Conservation (phyloP, 2,329 filamentous ascomycete genomes). For the Rhynchosporium secalis region DNA sequence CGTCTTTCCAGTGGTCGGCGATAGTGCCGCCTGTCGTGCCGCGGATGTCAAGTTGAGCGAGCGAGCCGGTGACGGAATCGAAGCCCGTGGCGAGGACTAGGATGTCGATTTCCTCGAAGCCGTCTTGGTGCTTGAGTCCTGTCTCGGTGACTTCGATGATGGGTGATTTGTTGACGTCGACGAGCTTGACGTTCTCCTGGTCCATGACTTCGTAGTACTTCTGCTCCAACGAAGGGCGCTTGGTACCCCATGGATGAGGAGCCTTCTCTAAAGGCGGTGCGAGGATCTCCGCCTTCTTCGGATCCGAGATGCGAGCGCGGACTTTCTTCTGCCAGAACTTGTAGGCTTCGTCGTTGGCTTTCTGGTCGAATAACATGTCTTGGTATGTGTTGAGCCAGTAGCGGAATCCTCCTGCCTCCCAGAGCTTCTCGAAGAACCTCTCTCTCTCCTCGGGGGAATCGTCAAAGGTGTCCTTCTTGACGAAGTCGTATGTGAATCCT, state of each 20-base stretch:
- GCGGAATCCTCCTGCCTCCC: constrained; percentile 48
- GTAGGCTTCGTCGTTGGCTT: constrained; percentile 49
- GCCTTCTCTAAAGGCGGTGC: constrained; percentile 44
- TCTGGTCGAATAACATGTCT: constrained; percentile 45
- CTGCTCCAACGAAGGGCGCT: constrained; percentile 49
- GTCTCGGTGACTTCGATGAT: constrained; percentile 44
- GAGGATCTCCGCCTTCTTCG: constrained; percentile 46
- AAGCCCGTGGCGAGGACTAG: constrained; percentile 44
- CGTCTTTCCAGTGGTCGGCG: constrained; percentile 40
- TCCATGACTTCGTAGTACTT: constrained; percentile 53
- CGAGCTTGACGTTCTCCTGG: constrained; percentile 47
- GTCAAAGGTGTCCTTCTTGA: constrained; percentile 47
- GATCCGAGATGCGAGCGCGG: constrained; percentile 47
- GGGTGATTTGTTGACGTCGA: constrained; percentile 46
- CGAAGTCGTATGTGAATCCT: constrained; percentile 53
- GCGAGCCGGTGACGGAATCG: constrained; percentile 40
- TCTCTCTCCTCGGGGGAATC: constrained; percentile 47
- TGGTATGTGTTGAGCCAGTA: constrained; percentile 49
- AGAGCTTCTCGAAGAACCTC: constrained; percentile 47
- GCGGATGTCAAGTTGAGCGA: constrained; percentile 39
- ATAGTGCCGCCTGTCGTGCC: constrained; percentile 37
- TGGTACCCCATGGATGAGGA: constrained; percentile 49
- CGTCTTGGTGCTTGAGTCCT: constrained; percentile 41
- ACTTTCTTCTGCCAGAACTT: constrained; percentile 51
- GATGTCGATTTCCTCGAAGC: constrained; percentile 37